Evolutionary conservation across 768 basidiomycete species (phyloP).

Genomic region (Leucogyrophana mollusca): DNA sequence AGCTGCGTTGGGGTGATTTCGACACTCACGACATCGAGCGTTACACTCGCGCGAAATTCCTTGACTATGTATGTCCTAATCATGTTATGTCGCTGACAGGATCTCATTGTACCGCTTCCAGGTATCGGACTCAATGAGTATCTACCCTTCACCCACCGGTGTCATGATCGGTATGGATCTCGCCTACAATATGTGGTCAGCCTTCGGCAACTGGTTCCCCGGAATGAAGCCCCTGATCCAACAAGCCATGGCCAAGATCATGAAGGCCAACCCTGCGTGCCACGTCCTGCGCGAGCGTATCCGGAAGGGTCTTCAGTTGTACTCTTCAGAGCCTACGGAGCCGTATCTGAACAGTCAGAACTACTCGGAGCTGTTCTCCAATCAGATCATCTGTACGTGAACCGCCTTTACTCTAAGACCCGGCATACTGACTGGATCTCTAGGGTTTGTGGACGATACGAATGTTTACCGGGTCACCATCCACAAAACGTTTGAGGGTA

Average conservation of each 20-base stretch:
- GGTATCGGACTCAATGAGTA: conserved; percentile 97
- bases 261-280: conserved; percentile 98
- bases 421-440: conserved; percentile 8
- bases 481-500: conserved; percentile 99
- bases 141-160: conserved; percentile 98
- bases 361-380: conserved; percentile 94
- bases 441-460: conserved; percentile 98
- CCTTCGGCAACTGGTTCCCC: conserved; percentile 99
- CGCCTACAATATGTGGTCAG: conserved; percentile 98
- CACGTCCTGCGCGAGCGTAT: conserved; percentile 99
- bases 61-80: conserved; percentile 85
- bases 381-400: conserved; percentile 90
- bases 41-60: conserved; percentile 97
- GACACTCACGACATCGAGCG: conserved; percentile 99
- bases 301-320: conserved; percentile 95
- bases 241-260: conserved; percentile 99
- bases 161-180: conserved; percentile 99
- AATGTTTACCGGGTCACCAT: conserved; percentile 99
- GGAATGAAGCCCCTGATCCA: conserved; percentile 97
- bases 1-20: conserved; percentile 96
- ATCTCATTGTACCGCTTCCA: conserved; percentile 24
- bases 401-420: not conserved
- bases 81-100: not conserved
- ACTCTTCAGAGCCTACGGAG: conserved; percentile 98
- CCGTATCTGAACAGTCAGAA: conserved; percentile 99